phyloP scores from a whole-genome alignment of 2,329 filamentous ascomycete genomes.

The Septoria linicola region DNA sequence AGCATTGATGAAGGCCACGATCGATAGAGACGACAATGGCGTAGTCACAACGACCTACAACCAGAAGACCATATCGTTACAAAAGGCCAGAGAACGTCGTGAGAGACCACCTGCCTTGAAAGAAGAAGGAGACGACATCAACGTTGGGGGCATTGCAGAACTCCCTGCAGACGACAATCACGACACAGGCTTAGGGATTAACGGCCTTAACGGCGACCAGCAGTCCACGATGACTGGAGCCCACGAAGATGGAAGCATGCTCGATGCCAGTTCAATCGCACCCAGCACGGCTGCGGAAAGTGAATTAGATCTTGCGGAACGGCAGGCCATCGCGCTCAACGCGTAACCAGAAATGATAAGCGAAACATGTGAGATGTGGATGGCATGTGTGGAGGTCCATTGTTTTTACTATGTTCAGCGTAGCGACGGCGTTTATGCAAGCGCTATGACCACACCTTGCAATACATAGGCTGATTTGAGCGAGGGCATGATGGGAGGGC shows the following conservation, averaged over 20 bases:
- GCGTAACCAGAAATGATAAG: constrained; percentile 4
- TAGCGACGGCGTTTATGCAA: constrained; percentile 14
- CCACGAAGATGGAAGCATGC: constrained; percentile 18
- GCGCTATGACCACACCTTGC: constrained; percentile 3
- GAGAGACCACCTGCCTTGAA: constrained; percentile 88
- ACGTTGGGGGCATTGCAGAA: constrained; percentile 32
- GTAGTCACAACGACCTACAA: constrained; percentile 90
- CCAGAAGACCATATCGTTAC: constrained; percentile 90
- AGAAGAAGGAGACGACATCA: constrained; percentile 44
- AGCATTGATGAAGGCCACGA: constrained; percentile 96
- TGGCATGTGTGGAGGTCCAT: neutral
- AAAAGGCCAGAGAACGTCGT: constrained; percentile 82
- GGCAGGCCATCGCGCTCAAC: constrained; percentile 12
- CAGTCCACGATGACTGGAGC: constrained; percentile 22
- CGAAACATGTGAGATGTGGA: too few species aligned
- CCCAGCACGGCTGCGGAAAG: constrained; percentile 17
- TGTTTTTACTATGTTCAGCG: constrained; percentile 13
- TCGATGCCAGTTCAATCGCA: constrained; percentile 8
- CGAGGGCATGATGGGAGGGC: constrained; percentile 1
- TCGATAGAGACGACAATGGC: constrained; percentile 75
- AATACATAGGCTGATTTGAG: neutral
- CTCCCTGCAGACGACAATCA: constrained; percentile 18
- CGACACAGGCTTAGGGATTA: constrained; percentile 30
- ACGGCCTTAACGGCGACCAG: constrained; percentile 25
- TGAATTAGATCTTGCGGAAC: constrained; percentile 12